Evolutionary conservation across 2,329 filamentous ascomycete species (phyloP), one percentile per base, ranked within the genome.

Genomic region (Curvularia sp.): DNA sequence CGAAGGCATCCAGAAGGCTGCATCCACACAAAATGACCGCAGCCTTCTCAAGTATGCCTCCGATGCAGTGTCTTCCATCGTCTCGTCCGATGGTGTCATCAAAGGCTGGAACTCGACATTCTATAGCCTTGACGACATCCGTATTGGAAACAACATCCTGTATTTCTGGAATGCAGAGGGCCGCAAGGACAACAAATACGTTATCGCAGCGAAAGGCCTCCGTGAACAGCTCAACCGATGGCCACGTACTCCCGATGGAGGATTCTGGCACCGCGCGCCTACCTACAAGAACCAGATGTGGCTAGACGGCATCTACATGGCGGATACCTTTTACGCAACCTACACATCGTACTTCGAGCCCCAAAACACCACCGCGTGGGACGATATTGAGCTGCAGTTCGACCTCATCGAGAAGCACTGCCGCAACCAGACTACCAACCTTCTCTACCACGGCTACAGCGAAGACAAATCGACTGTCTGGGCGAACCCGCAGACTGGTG

Each of bases 201-300:
- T 80, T 64, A 68, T 68, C 5, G 84, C 83, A 0, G 82, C 83
- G 3, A 78, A 78, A 5, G 74, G 75, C 2, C 75, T 86, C 43
- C 76, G 81, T 8, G 63, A 73, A 15, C 81, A 83, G 59, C 67
- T 86, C 5, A 72, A 84, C 59, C 70, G 76, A 32, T 82, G 83
- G 58, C 82, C 82, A 5, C 77, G 84, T 13, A 86, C 81, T 0
- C 70, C 80, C 0, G 69, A 77, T 0, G 84, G 84, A 8, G 84
- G 84, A 1, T 83, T 86, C 75, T 86, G 83, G 82, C 84, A 86
- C 62, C 76, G 80, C 1, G 69, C 77, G 15, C 73, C 81, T 30
- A 72, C 76, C 2, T 84, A 84, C 60, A 77, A 76, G 18, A 79
- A 84, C 60, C 82, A 86, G 66, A 85, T 85, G 83, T 86, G 84